Evolutionary conservation across 1,284 basidiomycete species (phyloP).

Genomic region (Coriolopsis trogii): DNA sequence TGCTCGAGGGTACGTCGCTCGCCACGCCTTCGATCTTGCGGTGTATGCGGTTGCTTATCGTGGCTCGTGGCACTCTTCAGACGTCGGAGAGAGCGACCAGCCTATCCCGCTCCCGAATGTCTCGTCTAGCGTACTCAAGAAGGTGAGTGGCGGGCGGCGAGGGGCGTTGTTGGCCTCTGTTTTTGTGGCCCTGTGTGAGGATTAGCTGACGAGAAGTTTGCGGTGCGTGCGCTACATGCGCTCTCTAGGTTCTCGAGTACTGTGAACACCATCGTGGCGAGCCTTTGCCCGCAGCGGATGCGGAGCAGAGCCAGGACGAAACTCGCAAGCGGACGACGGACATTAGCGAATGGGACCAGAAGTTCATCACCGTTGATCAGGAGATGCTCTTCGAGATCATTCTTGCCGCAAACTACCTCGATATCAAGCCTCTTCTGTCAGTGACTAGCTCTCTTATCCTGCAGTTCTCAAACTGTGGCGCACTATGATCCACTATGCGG

Average conservation of each 20-base stretch:
- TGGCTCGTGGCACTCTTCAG: constrained; percentile 48
- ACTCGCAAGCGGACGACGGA: constrained; percentile 97
- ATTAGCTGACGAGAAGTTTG: background rate
- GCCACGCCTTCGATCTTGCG: background rate
- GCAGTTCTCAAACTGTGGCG: background rate
- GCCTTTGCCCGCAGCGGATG: constrained; percentile 87
- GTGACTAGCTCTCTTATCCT: constrained; percentile 33
- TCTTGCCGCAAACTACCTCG: constrained; percentile 98
- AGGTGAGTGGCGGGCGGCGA: constrained; percentile 61
- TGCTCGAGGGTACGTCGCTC: constrained; percentile 87
- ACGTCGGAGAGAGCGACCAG: constrained; percentile 91
- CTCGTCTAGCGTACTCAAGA: constrained; percentile 94
- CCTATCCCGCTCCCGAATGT: constrained; percentile 98
- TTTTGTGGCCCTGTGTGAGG: too few species aligned
- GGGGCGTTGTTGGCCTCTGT: background rate
- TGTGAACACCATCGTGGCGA: constrained; percentile 99
- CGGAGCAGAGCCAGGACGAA: constrained; percentile 85
- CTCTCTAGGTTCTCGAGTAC: constrained; percentile 97
- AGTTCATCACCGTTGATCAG: constrained; percentile 97
- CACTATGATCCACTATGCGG: too few species aligned
- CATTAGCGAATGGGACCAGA: constrained; percentile 99
- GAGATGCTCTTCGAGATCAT: constrained; percentile 99
- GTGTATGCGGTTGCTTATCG: constrained; percentile 1
- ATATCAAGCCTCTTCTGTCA: constrained; percentile 98
- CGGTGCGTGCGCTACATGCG: constrained; percentile 8